These are phyloP conservation scores for Gardenia jasminoides DNA, from an alignment of 257 asterid genomes.

Conservation along the genomic window DNA sequence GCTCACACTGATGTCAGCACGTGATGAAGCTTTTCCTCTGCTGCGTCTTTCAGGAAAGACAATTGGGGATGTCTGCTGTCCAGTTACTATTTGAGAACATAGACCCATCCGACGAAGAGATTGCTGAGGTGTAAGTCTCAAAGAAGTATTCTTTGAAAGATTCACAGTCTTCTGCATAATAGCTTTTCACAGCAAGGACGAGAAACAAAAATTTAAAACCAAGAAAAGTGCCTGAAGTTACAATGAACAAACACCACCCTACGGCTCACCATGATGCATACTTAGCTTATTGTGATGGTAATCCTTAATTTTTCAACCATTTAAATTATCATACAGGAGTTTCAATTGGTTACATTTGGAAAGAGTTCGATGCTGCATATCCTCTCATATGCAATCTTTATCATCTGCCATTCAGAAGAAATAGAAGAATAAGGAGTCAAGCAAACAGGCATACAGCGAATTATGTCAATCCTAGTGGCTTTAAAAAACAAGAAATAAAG, in stretches of 20 bases:
- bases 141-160: slow-evolving; percentile 69
- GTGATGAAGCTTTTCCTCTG: slow-evolving; percentile 52
- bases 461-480: background rate
- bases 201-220: slow-evolving; percentile 7
- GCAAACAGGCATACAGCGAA: background rate
- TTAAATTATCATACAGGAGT: background rate
- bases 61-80: slow-evolving; percentile 84
- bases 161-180: slow-evolving; percentile 73
- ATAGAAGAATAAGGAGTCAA: background rate
- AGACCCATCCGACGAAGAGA: slow-evolving; percentile 90
- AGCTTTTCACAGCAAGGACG: slow-evolving; percentile 19
- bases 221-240: slow-evolving; percentile 21
- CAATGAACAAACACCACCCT: slow-evolving; percentile 26
- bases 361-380: background rate
- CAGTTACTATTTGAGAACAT: slow-evolving; percentile 74
- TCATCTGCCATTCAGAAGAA: background rate
- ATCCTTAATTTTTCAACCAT: background rate
- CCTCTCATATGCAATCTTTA: background rate
- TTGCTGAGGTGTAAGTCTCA: slow-evolving; percentile 69
- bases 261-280: slow-evolving; percentile 33
- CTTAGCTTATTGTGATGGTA: background rate
- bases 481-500: background rate
- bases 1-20: slow-evolving; percentile 36
- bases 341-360: background rate
- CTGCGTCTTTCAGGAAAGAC: slow-evolving; percentile 90